These are phyloP conservation scores for Penicillium riverlandense DNA, from an alignment of 495 filamentous ascomycete genomes.

Conservation along the genomic window DNA sequence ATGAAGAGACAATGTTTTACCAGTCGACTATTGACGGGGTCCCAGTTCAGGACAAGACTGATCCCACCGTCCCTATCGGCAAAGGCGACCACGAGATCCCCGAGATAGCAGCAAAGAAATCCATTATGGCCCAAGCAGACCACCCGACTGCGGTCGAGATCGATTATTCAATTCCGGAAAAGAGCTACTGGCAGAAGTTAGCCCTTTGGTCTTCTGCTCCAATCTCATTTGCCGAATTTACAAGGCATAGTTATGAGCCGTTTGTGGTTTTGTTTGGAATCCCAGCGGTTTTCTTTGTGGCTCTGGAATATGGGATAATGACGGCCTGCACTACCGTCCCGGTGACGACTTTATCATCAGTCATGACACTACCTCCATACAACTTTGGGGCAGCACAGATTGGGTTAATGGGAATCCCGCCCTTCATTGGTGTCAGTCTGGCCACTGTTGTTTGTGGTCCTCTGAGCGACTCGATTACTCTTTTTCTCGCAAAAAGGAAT, in stretches of 20 bases:
- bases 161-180: slow-evolving; percentile 12
- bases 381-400: slow-evolving; percentile 29
- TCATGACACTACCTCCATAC: slow-evolving; percentile 29
- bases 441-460: slow-evolving; percentile 24
- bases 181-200: slow-evolving; percentile 11
- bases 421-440: slow-evolving; percentile 27
- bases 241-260: slow-evolving; percentile 19
- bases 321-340: slow-evolving; percentile 25
- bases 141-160: slow-evolving; percentile 1
- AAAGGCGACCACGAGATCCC: slow-evolving; percentile 4
- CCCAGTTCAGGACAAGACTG: slow-evolving; percentile 1
- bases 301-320: slow-evolving; percentile 25
- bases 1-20: slow-evolving; percentile 13
- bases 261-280: slow-evolving; percentile 17
- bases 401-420: slow-evolving; percentile 28
- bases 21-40: slow-evolving; percentile 2
- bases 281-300: slow-evolving; percentile 28
- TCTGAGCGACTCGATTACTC: slow-evolving; percentile 24
- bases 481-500: slow-evolving; percentile 22
- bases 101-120: background rate
- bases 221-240: slow-evolving; percentile 8
- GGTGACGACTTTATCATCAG: slow-evolving; percentile 19
- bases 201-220: slow-evolving; percentile 11
- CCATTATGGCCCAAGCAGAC: background rate
- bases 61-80: background rate